Percentiles rank a stretch among this genome's conserved stretches.
Conservation (phyloP, 352 stramenopile genomes). For the Globisporangium canariense region DNA sequence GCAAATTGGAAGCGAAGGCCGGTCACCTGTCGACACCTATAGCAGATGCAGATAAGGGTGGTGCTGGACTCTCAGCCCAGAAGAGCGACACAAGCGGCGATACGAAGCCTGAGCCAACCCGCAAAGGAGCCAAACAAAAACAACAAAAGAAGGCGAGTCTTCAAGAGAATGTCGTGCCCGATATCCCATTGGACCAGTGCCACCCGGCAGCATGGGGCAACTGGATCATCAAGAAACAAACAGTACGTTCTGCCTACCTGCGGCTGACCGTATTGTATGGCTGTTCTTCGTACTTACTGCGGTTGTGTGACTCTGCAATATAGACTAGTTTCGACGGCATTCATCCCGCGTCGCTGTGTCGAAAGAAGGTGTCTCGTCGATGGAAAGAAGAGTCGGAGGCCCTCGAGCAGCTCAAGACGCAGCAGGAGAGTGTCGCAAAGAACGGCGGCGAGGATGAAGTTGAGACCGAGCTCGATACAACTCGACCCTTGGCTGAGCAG, state of each 20-base stretch:
- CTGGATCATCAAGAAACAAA: constrained; percentile 63
- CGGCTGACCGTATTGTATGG: not conserved
- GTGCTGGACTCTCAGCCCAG: not conserved
- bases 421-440: constrained; percentile 20
- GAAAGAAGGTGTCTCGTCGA: constrained; percentile 23
- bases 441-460: not conserved
- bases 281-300: too few relatives aligned
- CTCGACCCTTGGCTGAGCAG: not conserved
- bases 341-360: constrained; percentile 42
- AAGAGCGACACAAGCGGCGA: constrained; percentile 2
- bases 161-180: constrained; percentile 34
- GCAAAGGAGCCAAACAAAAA: constrained; percentile 3
- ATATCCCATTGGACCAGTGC: constrained; percentile 28
- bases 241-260: constrained; percentile 15
- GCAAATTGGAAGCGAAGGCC: constrained; percentile 28
- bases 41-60: not conserved
- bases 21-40: constrained; percentile 4
- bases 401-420: constrained; percentile 19
- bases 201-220: constrained; percentile 61
- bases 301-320: not conserved
- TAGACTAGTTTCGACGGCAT: constrained; percentile 27
- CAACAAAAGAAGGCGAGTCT: constrained; percentile 27
- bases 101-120: constrained; percentile 13
- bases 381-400: constrained; percentile 44
- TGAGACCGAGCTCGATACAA: not conserved